Conservation (phyloP, 306 rosid species). For the Rubus idaeus region DNA sequence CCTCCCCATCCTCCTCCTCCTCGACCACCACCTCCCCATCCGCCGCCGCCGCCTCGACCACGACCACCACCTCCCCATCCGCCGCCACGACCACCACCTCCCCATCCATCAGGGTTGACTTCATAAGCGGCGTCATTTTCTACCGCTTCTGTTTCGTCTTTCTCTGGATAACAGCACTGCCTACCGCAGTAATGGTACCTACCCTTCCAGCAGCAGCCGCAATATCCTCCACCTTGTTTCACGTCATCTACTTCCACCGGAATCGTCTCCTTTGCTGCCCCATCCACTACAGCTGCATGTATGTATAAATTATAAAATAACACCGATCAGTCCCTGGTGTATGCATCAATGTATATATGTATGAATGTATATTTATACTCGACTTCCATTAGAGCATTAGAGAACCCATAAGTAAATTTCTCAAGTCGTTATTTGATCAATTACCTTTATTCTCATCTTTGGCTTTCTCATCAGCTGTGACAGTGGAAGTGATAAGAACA, state of each 20-base stretch:
- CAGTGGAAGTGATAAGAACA: constrained; percentile 8
- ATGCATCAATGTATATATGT: neutral
- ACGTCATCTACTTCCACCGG: neutral
- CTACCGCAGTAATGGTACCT: neutral
- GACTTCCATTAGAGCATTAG: neutral
- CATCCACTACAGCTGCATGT: neutral
- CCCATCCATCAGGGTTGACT: neutral
- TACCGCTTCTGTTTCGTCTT: neutral
- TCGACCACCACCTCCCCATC: no score
- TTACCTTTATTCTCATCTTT: constrained; percentile 8
- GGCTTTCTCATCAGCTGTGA: neutral
- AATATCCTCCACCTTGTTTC: neutral
- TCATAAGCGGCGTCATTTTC: neutral
- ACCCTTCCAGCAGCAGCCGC: neutral
- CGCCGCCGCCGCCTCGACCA: no score
- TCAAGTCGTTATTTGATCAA: neutral
- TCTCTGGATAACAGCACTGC: neutral
- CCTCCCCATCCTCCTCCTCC: no score
- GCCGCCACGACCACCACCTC: neutral
- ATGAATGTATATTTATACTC: neutral
- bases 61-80: neutral
- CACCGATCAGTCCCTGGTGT: neutral
- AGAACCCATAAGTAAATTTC: neutral
- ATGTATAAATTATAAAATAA: neutral
- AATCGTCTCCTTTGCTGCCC: neutral